These are phyloP conservation scores for Suillus clintonianus DNA, from an alignment of 768 basidiomycete species.

Conservation along the genomic window DNA sequence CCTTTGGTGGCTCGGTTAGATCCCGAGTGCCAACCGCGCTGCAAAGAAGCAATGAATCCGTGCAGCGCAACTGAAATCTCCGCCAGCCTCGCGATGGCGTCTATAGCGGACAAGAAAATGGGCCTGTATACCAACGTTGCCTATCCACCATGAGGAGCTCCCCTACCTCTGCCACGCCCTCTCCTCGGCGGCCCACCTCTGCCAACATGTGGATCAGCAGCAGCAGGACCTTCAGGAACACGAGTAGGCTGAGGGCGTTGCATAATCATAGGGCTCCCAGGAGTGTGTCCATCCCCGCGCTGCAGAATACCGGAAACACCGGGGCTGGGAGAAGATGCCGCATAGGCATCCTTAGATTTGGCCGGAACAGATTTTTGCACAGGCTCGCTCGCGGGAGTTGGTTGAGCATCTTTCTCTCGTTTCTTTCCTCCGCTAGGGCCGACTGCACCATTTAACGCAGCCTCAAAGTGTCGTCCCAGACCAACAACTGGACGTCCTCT, in stretches of 20 bases:
- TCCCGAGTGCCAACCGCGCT: neutral
- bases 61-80: neutral
- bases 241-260: constrained; percentile 15
- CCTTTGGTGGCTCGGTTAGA: neutral
- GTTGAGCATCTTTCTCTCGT: constrained; percentile 34
- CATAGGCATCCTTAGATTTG: constrained; percentile 7
- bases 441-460: constrained; percentile 64
- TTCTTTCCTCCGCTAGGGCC: constrained; percentile 32
- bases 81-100: neutral
- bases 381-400: neutral
- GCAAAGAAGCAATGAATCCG: neutral
- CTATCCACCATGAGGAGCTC: constrained; percentile 31
- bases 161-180: constrained; percentile 33
- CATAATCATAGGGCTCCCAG: constrained; percentile 9
- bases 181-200: constrained; percentile 25
- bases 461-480: constrained; percentile 69
- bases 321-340: neutral
- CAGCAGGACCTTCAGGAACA: constrained; percentile 9
- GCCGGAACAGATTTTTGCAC: neutral
- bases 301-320: constrained; percentile 24
- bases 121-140: neutral
- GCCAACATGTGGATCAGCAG: constrained; percentile 14
- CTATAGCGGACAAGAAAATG: neutral
- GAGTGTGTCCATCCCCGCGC: constrained; percentile 19
- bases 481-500: constrained; percentile 62